A percentile compares a stretch with the other conserved stretches of the same genome.
Evolutionary conservation across 2,329 filamentous ascomycete genomes (phyloP).

Genomic region (Byssothecium circinans): DNA sequence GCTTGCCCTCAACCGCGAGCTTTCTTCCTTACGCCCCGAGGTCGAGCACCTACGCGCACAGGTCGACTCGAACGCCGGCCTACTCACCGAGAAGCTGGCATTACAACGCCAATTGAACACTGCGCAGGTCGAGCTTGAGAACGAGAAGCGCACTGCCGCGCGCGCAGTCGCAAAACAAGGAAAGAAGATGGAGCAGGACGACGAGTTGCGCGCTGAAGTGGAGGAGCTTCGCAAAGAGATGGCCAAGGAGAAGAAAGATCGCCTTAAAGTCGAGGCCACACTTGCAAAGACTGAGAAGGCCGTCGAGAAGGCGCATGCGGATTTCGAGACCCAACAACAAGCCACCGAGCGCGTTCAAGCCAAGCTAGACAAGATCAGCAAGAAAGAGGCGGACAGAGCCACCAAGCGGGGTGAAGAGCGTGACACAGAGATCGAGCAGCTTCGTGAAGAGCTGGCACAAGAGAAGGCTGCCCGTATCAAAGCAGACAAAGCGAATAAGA

Average conservation of each 20-base stretch:
- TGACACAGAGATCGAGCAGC: slow-evolving; percentile 35
- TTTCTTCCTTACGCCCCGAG: slow-evolving; percentile 62
- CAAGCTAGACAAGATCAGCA: slow-evolving; percentile 37
- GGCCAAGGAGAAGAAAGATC: slow-evolving; percentile 49
- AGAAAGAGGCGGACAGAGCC: slow-evolving; percentile 35
- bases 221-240: slow-evolving; percentile 52
- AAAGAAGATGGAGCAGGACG: slow-evolving; percentile 54
- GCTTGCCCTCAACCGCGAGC: slow-evolving; percentile 60
- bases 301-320: slow-evolving; percentile 32
- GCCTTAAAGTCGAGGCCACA: slow-evolving; percentile 44
- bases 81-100: slow-evolving; percentile 76
- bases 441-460: slow-evolving; percentile 45
- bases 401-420: slow-evolving; percentile 41
- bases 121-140: slow-evolving; percentile 78
- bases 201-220: slow-evolving; percentile 47
- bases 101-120: slow-evolving; percentile 77
- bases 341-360: slow-evolving; percentile 32
- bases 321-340: slow-evolving; percentile 37
- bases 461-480: slow-evolving; percentile 41
- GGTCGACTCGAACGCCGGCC: slow-evolving; percentile 62
- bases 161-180: slow-evolving; percentile 56
- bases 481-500: slow-evolving; percentile 41
- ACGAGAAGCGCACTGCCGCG: slow-evolving; percentile 71
- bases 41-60: slow-evolving; percentile 64
- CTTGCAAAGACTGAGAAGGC: slow-evolving; percentile 43